phyloP scores from a whole-genome alignment of 306 rosid species.

The Medicago ruthenica region DNA sequence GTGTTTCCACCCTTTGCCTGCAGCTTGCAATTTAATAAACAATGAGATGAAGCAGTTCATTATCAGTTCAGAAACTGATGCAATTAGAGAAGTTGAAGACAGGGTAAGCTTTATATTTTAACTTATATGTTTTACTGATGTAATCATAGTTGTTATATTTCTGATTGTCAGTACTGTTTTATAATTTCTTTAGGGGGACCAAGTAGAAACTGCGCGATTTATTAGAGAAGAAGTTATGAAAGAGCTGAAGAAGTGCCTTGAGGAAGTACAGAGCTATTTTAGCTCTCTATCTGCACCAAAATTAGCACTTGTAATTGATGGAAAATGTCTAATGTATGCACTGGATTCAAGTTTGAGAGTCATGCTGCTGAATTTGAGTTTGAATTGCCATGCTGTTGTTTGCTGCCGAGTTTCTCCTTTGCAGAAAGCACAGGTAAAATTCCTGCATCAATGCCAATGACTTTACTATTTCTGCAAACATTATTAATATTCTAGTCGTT shows the following conservation, averaged over 20 bases:
- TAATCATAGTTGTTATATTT: conserved; percentile 23
- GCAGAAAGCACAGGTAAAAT: conserved; percentile 94
- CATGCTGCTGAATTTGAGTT: conserved; percentile 76
- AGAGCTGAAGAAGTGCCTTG: conserved; percentile 65
- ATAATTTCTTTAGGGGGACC: conserved; percentile 75
- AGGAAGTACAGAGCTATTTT: conserved; percentile 66
- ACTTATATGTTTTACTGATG: conserved; percentile 27
- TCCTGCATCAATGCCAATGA: conserved; percentile 25
- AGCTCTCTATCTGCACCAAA: conserved; percentile 61
- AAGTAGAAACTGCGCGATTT: conserved; percentile 87
- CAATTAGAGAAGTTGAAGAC: conserved; percentile 86
- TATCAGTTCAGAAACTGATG: conserved; percentile 96
- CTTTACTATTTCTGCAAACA: conserved; percentile 23
- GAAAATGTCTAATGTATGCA: conserved; percentile 92
- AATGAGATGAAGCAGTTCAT: conserved; percentile 90
- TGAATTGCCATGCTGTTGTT: conserved; percentile 90
- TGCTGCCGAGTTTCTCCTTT: conserved; percentile 99
- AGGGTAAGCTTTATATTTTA: conserved; percentile 59
- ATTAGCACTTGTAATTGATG: conserved; percentile 83
- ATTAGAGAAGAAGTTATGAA: conserved; percentile 76
- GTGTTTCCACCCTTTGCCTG: conserved; percentile 39
- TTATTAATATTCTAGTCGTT: conserved; percentile 13
- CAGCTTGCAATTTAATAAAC: conserved; percentile 93
- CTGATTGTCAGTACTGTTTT: conserved; percentile 10
- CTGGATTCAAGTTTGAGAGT: conserved; percentile 80